Conservation (phyloP, 2,329 filamentous ascomycete genomes). For the Penicillium sp. region DNA sequence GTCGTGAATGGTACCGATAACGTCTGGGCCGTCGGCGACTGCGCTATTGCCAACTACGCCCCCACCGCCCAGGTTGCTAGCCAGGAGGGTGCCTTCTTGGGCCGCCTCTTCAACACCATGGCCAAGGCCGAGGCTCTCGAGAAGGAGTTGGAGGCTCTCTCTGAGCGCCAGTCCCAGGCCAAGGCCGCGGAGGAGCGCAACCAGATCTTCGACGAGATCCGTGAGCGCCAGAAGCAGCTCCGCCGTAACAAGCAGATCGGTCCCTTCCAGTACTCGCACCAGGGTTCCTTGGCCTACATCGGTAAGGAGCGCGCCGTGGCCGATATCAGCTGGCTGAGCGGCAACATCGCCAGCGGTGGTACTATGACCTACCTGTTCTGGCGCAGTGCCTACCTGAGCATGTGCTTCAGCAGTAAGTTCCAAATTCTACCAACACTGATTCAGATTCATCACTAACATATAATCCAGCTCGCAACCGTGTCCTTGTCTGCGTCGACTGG, state of each 20-base stretch:
- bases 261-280: slow-evolving; percentile 96
- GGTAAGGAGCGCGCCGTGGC: slow-evolving; percentile 96
- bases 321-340: slow-evolving; percentile 93
- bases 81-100: slow-evolving; percentile 92
- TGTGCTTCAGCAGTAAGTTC: slow-evolving; percentile 97
- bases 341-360: slow-evolving; percentile 88
- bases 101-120: slow-evolving; percentile 96
- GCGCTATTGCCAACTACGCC: slow-evolving; percentile 92
- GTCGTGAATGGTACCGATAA: slow-evolving; percentile 95
- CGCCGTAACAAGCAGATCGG: slow-evolving; percentile 87
- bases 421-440: slow-evolving; percentile 8
- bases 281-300: slow-evolving; percentile 94
- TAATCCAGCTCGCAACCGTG: slow-evolving; percentile 70
- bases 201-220: slow-evolving; percentile 63
- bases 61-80: slow-evolving; percentile 93
- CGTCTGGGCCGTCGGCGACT: slow-evolving; percentile 96
- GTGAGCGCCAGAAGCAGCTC: slow-evolving; percentile 74
- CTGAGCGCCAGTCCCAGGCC: slow-evolving; percentile 57
- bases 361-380: slow-evolving; percentile 96
- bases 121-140: slow-evolving; percentile 84
- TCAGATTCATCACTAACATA: slow-evolving; percentile 1
- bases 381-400: slow-evolving; percentile 94
- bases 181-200: slow-evolving; percentile 53
- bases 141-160: slow-evolving; percentile 61
- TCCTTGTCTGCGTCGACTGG: slow-evolving; percentile 91